Percentiles rank a stretch among this genome's conserved stretches.
Conservation (phyloP, 2,329 filamentous ascomycete genomes). For the Colletotrichum liriopes region DNA sequence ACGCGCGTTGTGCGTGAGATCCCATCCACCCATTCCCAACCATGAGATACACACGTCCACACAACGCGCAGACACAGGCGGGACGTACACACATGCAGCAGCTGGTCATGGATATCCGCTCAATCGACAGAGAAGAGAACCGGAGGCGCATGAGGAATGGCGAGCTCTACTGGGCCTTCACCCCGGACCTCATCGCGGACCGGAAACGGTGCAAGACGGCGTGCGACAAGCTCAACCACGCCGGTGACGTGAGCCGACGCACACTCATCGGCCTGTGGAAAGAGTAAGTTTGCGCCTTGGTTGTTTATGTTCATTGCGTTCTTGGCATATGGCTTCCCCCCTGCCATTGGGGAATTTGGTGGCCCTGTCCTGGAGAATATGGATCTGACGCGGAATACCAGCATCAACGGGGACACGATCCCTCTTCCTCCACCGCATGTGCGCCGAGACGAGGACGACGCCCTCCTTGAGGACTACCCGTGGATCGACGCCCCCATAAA, state of each 20-base stretch:
- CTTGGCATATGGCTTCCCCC: background rate
- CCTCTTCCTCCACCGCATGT: constrained; percentile 73
- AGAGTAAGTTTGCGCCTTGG: constrained; percentile 68
- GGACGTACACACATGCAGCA: constrained; percentile 20
- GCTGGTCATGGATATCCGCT: constrained; percentile 35
- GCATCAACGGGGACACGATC: constrained; percentile 73
- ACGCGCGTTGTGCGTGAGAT: background rate
- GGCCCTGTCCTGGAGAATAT: background rate
- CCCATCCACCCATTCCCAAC: background rate
- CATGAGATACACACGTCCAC: background rate
- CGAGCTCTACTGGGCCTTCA: constrained; percentile 83
- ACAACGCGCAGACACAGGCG: background rate
- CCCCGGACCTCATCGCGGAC: constrained; percentile 75
- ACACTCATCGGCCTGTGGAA: constrained; percentile 77
- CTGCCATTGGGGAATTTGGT: background rate
- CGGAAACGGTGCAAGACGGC: constrained; percentile 76
- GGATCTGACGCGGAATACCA: constrained; percentile 51
- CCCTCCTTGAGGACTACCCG: constrained; percentile 74
- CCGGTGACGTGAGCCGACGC: constrained; percentile 73
- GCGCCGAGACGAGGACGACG: constrained; percentile 75
- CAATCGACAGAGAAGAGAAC: constrained; percentile 63
- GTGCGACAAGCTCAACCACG: constrained; percentile 75
- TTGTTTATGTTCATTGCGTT: background rate
- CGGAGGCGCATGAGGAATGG: constrained; percentile 73
- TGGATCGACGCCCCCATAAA: constrained; percentile 80